Evolutionary conservation across 352 stramenopile genomes (phyloP), one percentile per base, ranked within the genome.

Genomic region (Pythium utonaiense): DNA sequence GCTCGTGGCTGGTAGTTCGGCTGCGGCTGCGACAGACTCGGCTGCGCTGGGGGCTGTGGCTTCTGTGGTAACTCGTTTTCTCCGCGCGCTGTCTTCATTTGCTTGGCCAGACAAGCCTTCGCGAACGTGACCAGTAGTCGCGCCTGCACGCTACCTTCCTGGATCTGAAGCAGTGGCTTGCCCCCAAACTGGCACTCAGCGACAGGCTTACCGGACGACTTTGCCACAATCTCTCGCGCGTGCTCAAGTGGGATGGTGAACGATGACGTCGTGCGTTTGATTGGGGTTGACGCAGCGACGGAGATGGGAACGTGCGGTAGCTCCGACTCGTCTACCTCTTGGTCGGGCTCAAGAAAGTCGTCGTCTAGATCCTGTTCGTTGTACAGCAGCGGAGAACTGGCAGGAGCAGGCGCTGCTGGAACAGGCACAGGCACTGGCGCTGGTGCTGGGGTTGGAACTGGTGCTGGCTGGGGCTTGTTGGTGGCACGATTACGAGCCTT

Each of bases 71-170:
- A 28, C 57, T 31, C 52, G 25, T 36, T 53, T 1, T 50, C 52
- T 55, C 51, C 60, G 16, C 53, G 53, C n/a, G 52, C 13, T 33
- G 64, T 40, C 49, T 71, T 66, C 64, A 71, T 67, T 21, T 89
- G 73, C 61, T 83, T 88, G 19, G 80, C 83, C 22, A 93, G 55
- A 58, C 83, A 93, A 12, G 83, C 78, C 59, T 88, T 88, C 1
- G 83, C 83, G 57, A 89, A 93, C 45, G 86, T 86, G 36, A 75
- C 64, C 62, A 93, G 68, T 4, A 93, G 60, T 44, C 83, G 80
- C 12, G 80, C 78, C 54, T 93, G 80, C 6, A 88, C 70, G 3
- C 78, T 80, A 42, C 79, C 83, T 62, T 89, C 77, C 24, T 75
- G 71, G 47, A 93, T 93, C 30, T 78, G 47, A 6, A 77, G 58